Base-by-base conservation (phyloP, 2,329 filamentous ascomycete genomes). In the Penicillium griseofulvum region DNA sequence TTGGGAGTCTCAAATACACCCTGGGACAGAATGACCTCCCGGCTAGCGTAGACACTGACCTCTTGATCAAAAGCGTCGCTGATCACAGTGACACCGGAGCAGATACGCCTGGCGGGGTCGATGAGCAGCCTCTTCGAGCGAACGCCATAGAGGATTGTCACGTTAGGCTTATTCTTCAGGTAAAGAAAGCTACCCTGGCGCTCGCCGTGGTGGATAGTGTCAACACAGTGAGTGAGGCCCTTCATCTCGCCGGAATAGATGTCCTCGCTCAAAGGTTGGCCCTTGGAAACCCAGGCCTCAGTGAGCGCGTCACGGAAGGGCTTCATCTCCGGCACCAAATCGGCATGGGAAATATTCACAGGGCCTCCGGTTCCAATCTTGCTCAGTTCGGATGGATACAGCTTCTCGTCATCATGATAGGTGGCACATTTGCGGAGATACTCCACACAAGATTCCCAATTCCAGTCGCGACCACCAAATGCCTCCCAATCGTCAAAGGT, bases 191-290 rank as follows among this genome's bases (percentile, higher is more conserved):
- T 80, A 5, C 74, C 76, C 2, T 78, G 81, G 16, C 83, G 77
- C 51, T 73, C 70, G 10, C 83, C 82, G 12, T 81, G 74, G 69
- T 86, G 83, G 62, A 85, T 84, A 36, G 76, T 78, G 65, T 82
- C 78, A 51, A 81, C 72, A 58, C 78, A 79, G 39, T 82, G 76
- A 41, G 73, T 76, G 50, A 87, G 80, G 1, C 80, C 83, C 7
- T 83, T 77, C 28, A 87, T 59, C 49, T 78, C 74, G 6, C 79
- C 2, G 73, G 79, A 10, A 81, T 52, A 83, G 39, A 86, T 79
- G 46, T 85, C 77, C 7, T 84, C 80, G 0, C 76, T 80, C 1
- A 84, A 52, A 0, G 67, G 63, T 38, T 80, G 71, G 8, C 82
- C 83, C 50, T 78, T 82, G 42, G 75, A 79, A 4, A 74, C 67